Percentiles rank a stretch among this genome's conserved stretches.
Conservation (phyloP, 257 asterid genomes). For the Solanum chmielewskii region DNA sequence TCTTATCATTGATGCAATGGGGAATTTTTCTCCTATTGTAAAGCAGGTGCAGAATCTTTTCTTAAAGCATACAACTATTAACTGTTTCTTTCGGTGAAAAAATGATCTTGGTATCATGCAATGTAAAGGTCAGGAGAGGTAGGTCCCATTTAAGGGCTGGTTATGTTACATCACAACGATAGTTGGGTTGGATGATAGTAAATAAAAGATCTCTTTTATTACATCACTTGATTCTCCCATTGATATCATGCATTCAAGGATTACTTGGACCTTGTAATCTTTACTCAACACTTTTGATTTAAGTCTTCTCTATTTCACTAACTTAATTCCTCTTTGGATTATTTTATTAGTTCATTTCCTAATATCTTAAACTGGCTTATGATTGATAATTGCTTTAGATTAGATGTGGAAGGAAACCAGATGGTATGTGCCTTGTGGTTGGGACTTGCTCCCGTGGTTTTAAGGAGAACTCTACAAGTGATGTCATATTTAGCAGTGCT, state of each 20-base stretch:
- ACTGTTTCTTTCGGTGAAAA: background rate
- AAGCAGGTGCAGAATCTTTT: conserved; percentile 48
- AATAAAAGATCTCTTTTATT: background rate
- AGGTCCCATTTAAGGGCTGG: background rate
- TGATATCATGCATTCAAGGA: background rate
- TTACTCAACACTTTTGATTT: background rate
- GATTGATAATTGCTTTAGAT: conserved; percentile 43
- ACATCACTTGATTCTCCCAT: background rate
- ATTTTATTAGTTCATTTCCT: background rate
- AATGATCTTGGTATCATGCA: background rate
- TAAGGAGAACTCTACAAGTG: conserved; percentile 61
- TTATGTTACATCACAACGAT: background rate
- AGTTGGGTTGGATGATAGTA: background rate
- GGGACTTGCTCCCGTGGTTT: conserved; percentile 93
- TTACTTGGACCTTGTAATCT: background rate
- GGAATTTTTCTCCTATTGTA: conserved; percentile 92
- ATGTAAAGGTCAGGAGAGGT: background rate
- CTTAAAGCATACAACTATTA: background rate
- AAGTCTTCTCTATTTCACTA: background rate
- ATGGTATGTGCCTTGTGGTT: conserved; percentile 90
- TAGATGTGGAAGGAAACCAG: conserved; percentile 82
- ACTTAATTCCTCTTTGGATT: background rate
- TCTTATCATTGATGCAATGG: conserved; percentile 93
- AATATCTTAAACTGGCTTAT: conserved; percentile 6
- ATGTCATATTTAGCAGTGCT: conserved; percentile 72